Base-by-base conservation (phyloP, 2,329 filamentous ascomycete genomes). In the Pseudogymnoascus sp. region DNA sequence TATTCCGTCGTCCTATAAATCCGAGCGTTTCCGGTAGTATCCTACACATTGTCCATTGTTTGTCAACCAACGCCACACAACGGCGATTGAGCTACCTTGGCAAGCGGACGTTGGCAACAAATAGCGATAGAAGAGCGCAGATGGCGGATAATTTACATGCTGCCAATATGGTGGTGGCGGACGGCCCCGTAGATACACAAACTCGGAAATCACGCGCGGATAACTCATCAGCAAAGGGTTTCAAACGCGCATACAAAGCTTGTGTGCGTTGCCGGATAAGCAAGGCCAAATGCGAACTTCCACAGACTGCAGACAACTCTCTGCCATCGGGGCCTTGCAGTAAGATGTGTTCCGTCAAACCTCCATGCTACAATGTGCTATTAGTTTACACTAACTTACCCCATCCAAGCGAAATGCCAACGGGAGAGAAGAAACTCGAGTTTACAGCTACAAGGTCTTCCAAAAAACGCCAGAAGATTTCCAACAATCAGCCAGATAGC, bases 201-300 rank as follows among this genome's bases (percentile, higher is more conserved):
- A 20, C 20, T 25, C 6, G 20, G 22, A 43, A 43, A n/a, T 43
- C 39, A n/a, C 39, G 39, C 39, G 39, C 39, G 39, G 39, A 43
- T 43, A 43, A 43, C 20, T 25, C 39, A 43, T 43, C 39, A 4
- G 20, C 11, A 8, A 43, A 25, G 20, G 71, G 77, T 59, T 79
- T 78, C 67, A 77, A 80, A 69, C 78, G 78, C 63, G 78, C 78
- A 37, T 81, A 81, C 75, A 81, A 81, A 69, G 79, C 79, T 20
- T 81, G 79, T 68, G 75, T 80, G 62, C 75, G 78, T 62, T 81
- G 78, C 66, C 77, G 78, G 58, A 76, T 79, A 65, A 74, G 78
- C 59, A 81, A 81, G 70, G 77, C 78, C 58, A 80, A 78, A 69
- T 81, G 79, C 64, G 78, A 80, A 30, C 16, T 61, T 18, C 50